Conservation (phyloP, 1,284 basidiomycete species). For the Cutaneotrichosporon sp. region DNA sequence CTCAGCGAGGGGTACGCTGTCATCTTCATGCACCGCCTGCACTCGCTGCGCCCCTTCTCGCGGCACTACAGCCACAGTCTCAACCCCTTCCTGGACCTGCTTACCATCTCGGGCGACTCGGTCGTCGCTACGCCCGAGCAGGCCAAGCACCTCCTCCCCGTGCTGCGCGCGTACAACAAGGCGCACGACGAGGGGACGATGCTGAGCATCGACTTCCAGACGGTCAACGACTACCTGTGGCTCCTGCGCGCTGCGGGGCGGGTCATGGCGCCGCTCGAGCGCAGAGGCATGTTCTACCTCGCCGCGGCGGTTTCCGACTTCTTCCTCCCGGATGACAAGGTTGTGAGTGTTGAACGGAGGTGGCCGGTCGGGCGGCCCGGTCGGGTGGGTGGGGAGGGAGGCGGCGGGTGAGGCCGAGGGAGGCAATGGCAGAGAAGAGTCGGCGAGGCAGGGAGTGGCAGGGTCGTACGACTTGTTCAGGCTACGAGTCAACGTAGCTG, state of each 20-base stretch:
- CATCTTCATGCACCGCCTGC: constrained; percentile 97
- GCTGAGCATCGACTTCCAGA: constrained; percentile 87
- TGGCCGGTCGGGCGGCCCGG: no score
- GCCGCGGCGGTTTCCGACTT: constrained; percentile 98
- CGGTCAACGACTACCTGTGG: constrained; percentile 96
- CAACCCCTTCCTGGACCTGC: constrained; percentile 94
- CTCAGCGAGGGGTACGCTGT: constrained; percentile 89
- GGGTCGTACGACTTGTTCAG: no score
- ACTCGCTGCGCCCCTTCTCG: constrained; percentile 95
- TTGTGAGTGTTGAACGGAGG: no score
- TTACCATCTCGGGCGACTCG: constrained; percentile 62
- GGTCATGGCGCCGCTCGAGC: constrained; percentile 62
- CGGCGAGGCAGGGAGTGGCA: no score
- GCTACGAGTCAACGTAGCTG: no score
- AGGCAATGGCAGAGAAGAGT: no score
- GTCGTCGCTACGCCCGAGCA: constrained; percentile 67
- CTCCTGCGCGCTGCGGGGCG: constrained; percentile 75
- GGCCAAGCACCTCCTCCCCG: constrained; percentile 64
- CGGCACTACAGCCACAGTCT: constrained; percentile 97
- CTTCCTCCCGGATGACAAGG: constrained; percentile 85
- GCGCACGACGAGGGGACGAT: constrained; percentile 73
- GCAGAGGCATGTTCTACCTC: constrained; percentile 87
- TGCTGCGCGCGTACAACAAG: constrained; percentile 78
- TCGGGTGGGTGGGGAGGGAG: neutral
- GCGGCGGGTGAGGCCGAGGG: neutral